Conservation (phyloP, 495 filamentous ascomycete genomes). For the Talaromyces borbonicus region DNA sequence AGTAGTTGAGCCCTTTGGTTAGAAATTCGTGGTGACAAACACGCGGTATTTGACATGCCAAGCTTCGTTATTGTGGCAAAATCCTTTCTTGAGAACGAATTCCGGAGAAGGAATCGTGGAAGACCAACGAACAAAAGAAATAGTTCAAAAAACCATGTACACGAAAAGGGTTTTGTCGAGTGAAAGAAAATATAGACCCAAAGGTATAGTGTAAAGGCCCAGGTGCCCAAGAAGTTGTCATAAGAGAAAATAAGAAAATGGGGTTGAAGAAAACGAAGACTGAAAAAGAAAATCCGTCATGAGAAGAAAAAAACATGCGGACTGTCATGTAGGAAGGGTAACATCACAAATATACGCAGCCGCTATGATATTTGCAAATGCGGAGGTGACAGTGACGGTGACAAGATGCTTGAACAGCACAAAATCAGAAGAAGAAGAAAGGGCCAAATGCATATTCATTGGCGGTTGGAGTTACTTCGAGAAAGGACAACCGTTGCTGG, state of each 20-base stretch:
- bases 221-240: neutral
- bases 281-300: conserved; percentile 4
- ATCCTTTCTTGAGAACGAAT: neutral
- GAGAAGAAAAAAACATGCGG: conserved; percentile 17
- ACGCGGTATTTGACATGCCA: too few relatives aligned
- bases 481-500: conserved; percentile 31
- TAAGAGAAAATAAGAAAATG: neutral
- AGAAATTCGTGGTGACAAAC: too few relatives aligned
- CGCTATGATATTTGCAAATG: conserved; percentile 33
- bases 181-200: conserved; percentile 4
- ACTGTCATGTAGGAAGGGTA: conserved; percentile 19
- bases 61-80: conserved; percentile 11
- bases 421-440: conserved; percentile 3
- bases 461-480: conserved; percentile 40
- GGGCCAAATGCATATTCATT: conserved; percentile 15
- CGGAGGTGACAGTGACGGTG: too few relatives aligned
- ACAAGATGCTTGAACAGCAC: conserved; percentile 18
- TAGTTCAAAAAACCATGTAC: conserved; percentile 41
- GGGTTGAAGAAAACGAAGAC: conserved; percentile 3
- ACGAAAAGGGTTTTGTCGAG: conserved; percentile 29
- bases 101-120: conserved; percentile 8
- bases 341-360: conserved; percentile 21
- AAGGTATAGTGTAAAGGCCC: neutral
- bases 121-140: conserved; percentile 16
- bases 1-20: neutral